These are phyloP conservation scores for Asclepias syriaca DNA, from an alignment of 257 asterid species.

Conservation along the genomic window DNA sequence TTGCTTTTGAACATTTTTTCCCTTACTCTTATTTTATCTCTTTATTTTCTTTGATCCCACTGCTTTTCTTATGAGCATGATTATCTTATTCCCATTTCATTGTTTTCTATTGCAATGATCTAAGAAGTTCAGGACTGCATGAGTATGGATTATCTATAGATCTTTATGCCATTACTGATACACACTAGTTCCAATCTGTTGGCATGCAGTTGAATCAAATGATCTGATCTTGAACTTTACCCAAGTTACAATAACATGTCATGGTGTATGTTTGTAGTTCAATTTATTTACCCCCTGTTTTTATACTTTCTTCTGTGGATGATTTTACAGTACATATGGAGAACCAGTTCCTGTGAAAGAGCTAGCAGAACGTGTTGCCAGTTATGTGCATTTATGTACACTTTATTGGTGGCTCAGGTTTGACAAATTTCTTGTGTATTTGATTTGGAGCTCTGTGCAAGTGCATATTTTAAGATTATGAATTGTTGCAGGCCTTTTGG, in stretches of 20 bases:
- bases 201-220: not conserved
- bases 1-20: not conserved
- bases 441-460: slow-evolving; percentile 13
- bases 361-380: slow-evolving; percentile 89
- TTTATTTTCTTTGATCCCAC: not conserved
- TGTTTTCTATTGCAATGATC: slow-evolving; percentile 2
- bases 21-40: not conserved
- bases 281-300: not conserved
- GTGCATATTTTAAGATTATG: slow-evolving; percentile 11
- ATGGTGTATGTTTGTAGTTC: not conserved
- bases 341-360: slow-evolving; percentile 84
- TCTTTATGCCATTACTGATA: not conserved
- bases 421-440: slow-evolving; percentile 9
- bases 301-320: not conserved
- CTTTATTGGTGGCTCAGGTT: slow-evolving; percentile 99
- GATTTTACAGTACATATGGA: slow-evolving; percentile 59
- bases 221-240: too few relatives aligned
- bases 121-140: not conserved
- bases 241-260: not conserved
- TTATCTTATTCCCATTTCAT: not conserved
- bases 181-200: not conserved
- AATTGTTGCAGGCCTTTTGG: slow-evolving; percentile 73
- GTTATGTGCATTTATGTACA: slow-evolving; percentile 90
- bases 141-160: not conserved
- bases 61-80: not conserved